Base-by-base conservation (phyloP, 148 eudicot species). In the Silene latifolia region DNA sequence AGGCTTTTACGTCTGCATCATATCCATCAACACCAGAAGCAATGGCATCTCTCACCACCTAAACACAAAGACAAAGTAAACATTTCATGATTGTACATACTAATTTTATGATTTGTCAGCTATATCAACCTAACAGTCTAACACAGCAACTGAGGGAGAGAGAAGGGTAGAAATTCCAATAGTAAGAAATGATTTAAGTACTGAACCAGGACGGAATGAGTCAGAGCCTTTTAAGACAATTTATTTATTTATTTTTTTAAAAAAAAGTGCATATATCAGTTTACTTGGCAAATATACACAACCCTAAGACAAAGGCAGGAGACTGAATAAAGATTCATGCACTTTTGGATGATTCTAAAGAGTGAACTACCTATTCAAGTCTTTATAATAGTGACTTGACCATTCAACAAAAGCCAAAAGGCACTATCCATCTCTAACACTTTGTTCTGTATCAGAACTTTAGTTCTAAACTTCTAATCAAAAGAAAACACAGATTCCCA, bases 21-120 rank as follows among this genome's bases (percentile, higher is more conserved):
- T 89, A 95, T 47, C 99, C 97, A 42, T 87, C 90, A 65, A 82
- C 88, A 80, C 98, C 98, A n/a, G 89, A 81, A 80, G 90, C 86
- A 72, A 95, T 80, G 46, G 93, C 98, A 59, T 88, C 97, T 79
- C 80, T 87, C 59, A 95, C 97, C 82, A 89, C 89, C 99, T 95
- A 81, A 76, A 70, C 58, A 70, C 58, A 74, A 72, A 77, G 53
- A 46, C 18, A 15, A 70, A 19, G 71, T 14, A 42, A 9, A 46
- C 63, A 68, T 23, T 67, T 79, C 9, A 56, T 8, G n/a, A 57
- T 74, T 18, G 66, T 54, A 23, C 71, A 46, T 29, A 53, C 10
- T 24, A 35, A 4, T 24, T 14, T 3, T 10, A 32, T 14, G 42
- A 72, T 20, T 13, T 23, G 19, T 47, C 60, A 51, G 13, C 53